Base-by-base conservation (phyloP, 148 eudicot species). In the Euryodendron excelsum region DNA sequence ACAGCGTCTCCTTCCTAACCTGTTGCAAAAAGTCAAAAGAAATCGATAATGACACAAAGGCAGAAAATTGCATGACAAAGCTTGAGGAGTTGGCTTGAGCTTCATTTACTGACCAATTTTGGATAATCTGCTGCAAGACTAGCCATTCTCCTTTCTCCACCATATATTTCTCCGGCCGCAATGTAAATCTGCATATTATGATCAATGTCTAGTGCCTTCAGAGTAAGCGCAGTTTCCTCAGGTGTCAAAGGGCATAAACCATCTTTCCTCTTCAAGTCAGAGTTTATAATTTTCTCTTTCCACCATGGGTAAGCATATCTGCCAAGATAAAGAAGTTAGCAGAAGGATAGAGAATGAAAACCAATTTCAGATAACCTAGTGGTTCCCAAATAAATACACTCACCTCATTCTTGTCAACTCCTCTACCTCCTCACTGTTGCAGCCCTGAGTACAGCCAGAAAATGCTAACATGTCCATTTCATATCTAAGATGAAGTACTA, bases 221-320 rank as follows among this genome's bases (percentile, higher is more conserved):
- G 80, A 25, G 90, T 86, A 76, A 94, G 90, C 50, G 88, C 85
- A 82, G 98, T 94, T 87, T 94, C 98, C 80, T 94, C 98, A 25
- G 98, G 98, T 10, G 98, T 94, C 80, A 94, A 88, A 59, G 98
- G 98, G 71, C 98, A 94, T 59, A 91, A 86, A 36, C 98, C 98
- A 69, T 92, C 98, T 82, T 86, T 91, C 80, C 98, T 87, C 81
- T 90, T 94, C 85, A 89, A 78, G 33, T 89, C 93, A 36, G 98
- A 94, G 77, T 92, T 88, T 79, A 94, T 94, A 27, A 92, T 88
- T 78, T 94, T 94, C 86, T 94, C 98, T 81, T 92, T 94, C 98
- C 98, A 94, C 98, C 98, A 94, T 9, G 98, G 98, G 85, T 92
- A 92, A 72, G 98, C 97, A 83, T 94, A 94, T 86, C 98, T 94